Evolutionary conservation across 2,329 filamentous ascomycete species (phyloP).

Genomic region (Hypoxylon sp.): DNA sequence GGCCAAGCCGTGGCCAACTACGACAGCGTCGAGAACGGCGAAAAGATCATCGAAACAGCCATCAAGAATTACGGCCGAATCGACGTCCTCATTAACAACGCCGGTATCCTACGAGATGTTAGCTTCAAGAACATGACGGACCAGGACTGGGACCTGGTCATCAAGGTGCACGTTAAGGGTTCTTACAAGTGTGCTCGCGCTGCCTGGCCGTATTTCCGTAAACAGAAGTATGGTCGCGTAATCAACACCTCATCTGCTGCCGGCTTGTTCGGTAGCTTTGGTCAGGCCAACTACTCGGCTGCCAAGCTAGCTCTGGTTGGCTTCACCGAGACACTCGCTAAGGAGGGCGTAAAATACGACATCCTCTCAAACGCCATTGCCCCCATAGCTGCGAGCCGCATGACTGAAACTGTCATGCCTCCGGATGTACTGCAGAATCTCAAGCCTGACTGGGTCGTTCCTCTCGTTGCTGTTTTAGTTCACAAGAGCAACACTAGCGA

Average conservation of each 20-base stretch:
- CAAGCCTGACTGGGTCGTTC: conserved; percentile 95
- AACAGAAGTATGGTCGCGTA: conserved; percentile 97
- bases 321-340: conserved; percentile 97
- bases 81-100: conserved; percentile 97
- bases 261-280: conserved; percentile 95
- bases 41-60: conserved; percentile 92
- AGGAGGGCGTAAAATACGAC: conserved; percentile 98
- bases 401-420: conserved; percentile 96
- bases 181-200: conserved; percentile 96
- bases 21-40: conserved; percentile 92
- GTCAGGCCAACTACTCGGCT: conserved; percentile 97
- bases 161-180: conserved; percentile 91
- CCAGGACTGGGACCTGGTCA: conserved; percentile 95
- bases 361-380: conserved; percentile 96
- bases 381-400: conserved; percentile 92
- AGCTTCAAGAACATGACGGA: conserved; percentile 99
- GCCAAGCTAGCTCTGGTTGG: conserved; percentile 96
- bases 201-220: conserved; percentile 97
- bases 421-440: conserved; percentile 89
- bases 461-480: conserved; percentile 88
- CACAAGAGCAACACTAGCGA: conserved; percentile 88
- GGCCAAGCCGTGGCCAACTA: conserved; percentile 99
- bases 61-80: conserved; percentile 87
- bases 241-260: conserved; percentile 98
- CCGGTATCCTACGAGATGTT: conserved; percentile 92